phyloP scores from a whole-genome alignment of 305 asterid genomes.

The Euphrasia arctica region DNA sequence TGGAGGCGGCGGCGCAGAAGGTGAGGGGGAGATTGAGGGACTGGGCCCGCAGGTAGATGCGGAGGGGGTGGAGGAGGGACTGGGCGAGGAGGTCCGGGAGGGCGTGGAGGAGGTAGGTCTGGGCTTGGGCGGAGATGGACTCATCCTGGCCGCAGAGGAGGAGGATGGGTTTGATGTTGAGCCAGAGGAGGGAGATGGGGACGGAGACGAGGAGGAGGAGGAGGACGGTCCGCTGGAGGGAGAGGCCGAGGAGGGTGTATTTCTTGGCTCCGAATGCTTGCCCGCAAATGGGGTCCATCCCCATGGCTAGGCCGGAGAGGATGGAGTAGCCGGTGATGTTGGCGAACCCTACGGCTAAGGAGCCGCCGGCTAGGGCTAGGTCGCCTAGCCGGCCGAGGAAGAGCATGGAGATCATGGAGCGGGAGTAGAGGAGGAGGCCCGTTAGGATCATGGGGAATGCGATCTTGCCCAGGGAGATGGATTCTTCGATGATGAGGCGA shows the following conservation, averaged over 20 bases:
- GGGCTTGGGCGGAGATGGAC: slow-evolving; percentile 48
- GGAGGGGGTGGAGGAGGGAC: slow-evolving; percentile 48
- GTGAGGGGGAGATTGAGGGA: slow-evolving; percentile 58
- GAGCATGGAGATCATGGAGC: slow-evolving; percentile 64
- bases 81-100: slow-evolving; percentile 49
- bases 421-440: slow-evolving; percentile 53
- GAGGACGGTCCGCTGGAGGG: slow-evolving; percentile 51
- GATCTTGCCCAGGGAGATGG: slow-evolving; percentile 35
- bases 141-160: slow-evolving; percentile 49
- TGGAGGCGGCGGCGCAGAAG: slow-evolving; percentile 42
- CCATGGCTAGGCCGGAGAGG: slow-evolving; percentile 60
- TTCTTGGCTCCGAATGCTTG: slow-evolving; percentile 59
- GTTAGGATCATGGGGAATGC: slow-evolving; percentile 59
- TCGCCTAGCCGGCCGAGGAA: slow-evolving; percentile 55
- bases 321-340: slow-evolving; percentile 60
- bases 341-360: slow-evolving; percentile 54
- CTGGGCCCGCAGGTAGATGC: slow-evolving; percentile 56
- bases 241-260: slow-evolving; percentile 43
- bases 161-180: slow-evolving; percentile 41
- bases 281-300: slow-evolving; percentile 69
- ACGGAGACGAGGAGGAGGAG: slow-evolving; percentile 40
- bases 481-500: slow-evolving; percentile 28
- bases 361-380: slow-evolving; percentile 55
- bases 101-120: slow-evolving; percentile 38
- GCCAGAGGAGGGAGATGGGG: slow-evolving; percentile 52